phyloP scores from a whole-genome alignment of 1,284 basidiomycete species.

The Leccinum griseonigrum region DNA sequence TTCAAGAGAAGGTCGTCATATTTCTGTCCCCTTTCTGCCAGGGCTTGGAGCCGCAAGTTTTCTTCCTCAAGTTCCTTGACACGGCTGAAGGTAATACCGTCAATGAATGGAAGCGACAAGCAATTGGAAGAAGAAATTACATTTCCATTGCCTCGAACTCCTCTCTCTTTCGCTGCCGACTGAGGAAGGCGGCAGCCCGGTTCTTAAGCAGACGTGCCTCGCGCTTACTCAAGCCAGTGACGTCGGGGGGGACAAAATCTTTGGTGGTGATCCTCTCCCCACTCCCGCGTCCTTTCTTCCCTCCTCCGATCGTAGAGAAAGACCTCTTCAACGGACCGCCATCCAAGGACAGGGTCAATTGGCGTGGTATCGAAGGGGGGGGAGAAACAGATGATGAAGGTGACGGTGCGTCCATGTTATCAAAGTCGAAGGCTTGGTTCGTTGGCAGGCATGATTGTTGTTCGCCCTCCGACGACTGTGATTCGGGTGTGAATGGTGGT shows the following conservation, averaged over 20 bases:
- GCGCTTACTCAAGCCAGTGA: slow-evolving; percentile 82
- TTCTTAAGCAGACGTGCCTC: slow-evolving; percentile 91
- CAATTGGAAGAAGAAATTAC: slow-evolving; percentile 42
- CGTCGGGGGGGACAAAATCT: slow-evolving; percentile 86
- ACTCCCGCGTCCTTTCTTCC: slow-evolving; percentile 57
- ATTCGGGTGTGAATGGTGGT: slow-evolving; percentile 46
- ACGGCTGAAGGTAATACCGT: slow-evolving; percentile 29
- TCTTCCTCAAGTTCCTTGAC: slow-evolving; percentile 69
- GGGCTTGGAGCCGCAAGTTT: slow-evolving; percentile 62
- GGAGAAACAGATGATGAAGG: slow-evolving; percentile 38
- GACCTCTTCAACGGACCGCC: slow-evolving; percentile 40
- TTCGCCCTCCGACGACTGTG: slow-evolving; percentile 40
- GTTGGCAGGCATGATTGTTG: slow-evolving; percentile 62
- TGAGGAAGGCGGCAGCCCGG: slow-evolving; percentile 87
- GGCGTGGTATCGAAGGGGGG: slow-evolving; percentile 33
- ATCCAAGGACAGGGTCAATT: slow-evolving; percentile 30
- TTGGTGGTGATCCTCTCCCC: slow-evolving; percentile 71
- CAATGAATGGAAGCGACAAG: slow-evolving; percentile 9
- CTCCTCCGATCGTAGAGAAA: slow-evolving; percentile 40
- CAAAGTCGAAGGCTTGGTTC: slow-evolving; percentile 67
- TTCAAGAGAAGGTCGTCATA: slow-evolving; percentile 48
- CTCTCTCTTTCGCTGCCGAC: slow-evolving; percentile 86
- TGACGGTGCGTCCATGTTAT: slow-evolving; percentile 31
- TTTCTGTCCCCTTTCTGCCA: slow-evolving; percentile 42
- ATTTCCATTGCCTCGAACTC: slow-evolving; percentile 89